Conservation (phyloP, 2,329 filamentous ascomycete species). For the Chrysoporthe cubensis region DNA sequence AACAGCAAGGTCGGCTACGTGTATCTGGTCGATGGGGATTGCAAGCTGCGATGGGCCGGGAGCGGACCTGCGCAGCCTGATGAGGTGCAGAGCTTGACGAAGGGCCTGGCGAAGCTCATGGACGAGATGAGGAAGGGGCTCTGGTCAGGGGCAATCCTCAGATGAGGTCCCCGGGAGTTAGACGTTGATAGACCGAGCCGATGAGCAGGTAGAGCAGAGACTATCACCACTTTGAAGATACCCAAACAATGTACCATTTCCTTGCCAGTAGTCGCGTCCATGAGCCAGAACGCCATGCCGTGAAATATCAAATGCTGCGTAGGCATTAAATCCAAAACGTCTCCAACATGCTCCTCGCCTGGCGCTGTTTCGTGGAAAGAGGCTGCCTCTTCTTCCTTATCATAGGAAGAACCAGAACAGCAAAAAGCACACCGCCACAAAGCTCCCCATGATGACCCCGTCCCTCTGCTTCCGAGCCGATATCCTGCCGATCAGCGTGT, state of each 20-base stretch:
- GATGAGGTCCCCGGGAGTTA: neutral
- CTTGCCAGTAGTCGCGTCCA: conserved; percentile 12
- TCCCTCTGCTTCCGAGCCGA: conserved; percentile 94
- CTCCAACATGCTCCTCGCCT: neutral
- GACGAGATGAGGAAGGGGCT: conserved; percentile 54
- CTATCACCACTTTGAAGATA: conserved; percentile 26
- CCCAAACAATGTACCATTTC: conserved; percentile 27
- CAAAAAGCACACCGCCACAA: conserved; percentile 91
- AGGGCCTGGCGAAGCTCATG: conserved; percentile 65
- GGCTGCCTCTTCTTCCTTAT: conserved; percentile 1
- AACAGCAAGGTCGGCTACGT: conserved; percentile 95
- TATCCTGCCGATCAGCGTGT: conserved; percentile 88
- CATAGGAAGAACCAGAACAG: conserved; percentile 79
- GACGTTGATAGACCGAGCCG: neutral
- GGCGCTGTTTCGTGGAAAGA: neutral
- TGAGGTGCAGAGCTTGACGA: conserved; percentile 70
- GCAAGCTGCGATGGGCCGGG: conserved; percentile 92
- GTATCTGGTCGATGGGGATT: conserved; percentile 85
- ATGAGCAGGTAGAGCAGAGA: conserved; percentile 9
- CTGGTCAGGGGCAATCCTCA: conserved; percentile 17
- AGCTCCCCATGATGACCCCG: conserved; percentile 87
- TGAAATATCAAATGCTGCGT: conserved; percentile 15
- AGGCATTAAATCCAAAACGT: conserved; percentile 7
- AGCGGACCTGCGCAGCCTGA: conserved; percentile 70
- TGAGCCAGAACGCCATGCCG: conserved; percentile 26